phyloP scores from a whole-genome alignment of 139 green algal species.

The Yamagishiella unicocca region DNA sequence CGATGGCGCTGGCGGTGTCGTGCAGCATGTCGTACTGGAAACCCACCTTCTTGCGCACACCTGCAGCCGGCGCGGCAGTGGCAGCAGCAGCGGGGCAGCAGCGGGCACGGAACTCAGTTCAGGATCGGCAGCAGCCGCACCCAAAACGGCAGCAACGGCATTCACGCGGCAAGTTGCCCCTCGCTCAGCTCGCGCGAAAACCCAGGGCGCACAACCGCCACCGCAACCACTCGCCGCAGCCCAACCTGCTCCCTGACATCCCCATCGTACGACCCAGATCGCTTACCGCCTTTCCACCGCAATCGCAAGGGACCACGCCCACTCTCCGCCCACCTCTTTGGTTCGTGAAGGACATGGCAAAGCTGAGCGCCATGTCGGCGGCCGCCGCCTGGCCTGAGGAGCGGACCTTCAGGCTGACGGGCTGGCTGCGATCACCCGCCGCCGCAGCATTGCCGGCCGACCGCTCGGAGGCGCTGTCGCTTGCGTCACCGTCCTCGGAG shows the following conservation, averaged over 20 bases:
- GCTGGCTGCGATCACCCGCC: background rate
- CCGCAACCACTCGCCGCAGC: too few relatives aligned
- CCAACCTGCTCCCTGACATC: too few relatives aligned
- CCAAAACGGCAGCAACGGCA: too few relatives aligned
- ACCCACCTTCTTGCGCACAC: conserved; percentile 66
- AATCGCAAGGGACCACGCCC: too few relatives aligned
- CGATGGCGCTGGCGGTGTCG: conserved; percentile 87
- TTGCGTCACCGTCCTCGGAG: background rate
- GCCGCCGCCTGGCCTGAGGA: conserved; percentile 6
- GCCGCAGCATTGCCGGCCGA: background rate
- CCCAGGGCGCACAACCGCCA: too few relatives aligned
- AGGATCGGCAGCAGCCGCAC: too few relatives aligned
- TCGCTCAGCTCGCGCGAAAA: too few relatives aligned
- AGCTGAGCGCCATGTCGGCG: conserved; percentile 26
- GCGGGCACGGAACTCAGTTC: too few relatives aligned
- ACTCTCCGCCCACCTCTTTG: background rate
- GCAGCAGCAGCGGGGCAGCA: background rate
- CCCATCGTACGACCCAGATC: too few relatives aligned
- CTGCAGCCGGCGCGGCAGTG: background rate
- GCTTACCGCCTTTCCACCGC: too few relatives aligned
- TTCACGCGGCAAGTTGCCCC: too few relatives aligned
- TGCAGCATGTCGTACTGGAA: conserved; percentile 91
- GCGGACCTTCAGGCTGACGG: conserved; percentile 16
- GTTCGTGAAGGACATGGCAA: conserved; percentile 50
- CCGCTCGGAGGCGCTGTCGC: background rate